Conservation (phyloP, 768 basidiomycete species). For the Lactarius vividus region DNA sequence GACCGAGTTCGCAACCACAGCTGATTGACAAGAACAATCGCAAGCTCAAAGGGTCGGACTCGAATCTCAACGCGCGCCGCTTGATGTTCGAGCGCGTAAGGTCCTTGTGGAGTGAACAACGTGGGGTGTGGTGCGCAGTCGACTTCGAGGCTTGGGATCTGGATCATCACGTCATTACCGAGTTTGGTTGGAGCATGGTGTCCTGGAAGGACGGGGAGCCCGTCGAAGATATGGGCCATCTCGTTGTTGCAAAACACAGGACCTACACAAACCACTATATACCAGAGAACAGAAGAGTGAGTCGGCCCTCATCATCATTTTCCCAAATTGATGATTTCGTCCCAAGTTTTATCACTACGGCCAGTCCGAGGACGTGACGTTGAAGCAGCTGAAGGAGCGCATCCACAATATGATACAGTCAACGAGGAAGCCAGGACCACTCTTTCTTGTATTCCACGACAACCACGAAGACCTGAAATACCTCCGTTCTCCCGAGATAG, state of each 20-base stretch:
- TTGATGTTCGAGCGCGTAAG: conserved; percentile 68
- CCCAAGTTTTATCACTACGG: conserved; percentile 67
- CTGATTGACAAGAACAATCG: conserved; percentile 80
- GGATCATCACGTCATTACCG: conserved; percentile 70
- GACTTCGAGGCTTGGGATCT: conserved; percentile 86
- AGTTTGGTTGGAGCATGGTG: conserved; percentile 74
- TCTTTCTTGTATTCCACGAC: conserved; percentile 84
- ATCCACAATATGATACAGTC: conserved; percentile 47
- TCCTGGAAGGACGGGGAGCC: conserved; percentile 53
- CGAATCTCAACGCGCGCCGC: conserved; percentile 53
- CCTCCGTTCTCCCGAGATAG: conserved; percentile 49
- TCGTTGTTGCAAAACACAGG: conserved; percentile 61
- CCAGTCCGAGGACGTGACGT: conserved; percentile 51
- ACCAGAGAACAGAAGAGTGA: conserved; percentile 57
- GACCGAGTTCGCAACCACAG: conserved; percentile 36
- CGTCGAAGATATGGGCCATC: conserved; percentile 52
- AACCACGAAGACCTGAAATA: conserved; percentile 76
- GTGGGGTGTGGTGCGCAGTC: conserved; percentile 71
- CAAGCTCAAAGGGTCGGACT: conserved; percentile 62
- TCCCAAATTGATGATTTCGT: not conserved
- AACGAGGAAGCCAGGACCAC: conserved; percentile 47
- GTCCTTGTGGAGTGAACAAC: conserved; percentile 56
- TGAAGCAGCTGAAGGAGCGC: conserved; percentile 48
- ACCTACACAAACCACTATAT: conserved; percentile 64
- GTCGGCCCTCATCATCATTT: conserved; percentile 11